A percentile compares a stretch with the other conserved stretches of the same genome.
Evolutionary conservation across 2,329 filamentous ascomycete species (phyloP).

Genomic region (Didymella pomorum): DNA sequence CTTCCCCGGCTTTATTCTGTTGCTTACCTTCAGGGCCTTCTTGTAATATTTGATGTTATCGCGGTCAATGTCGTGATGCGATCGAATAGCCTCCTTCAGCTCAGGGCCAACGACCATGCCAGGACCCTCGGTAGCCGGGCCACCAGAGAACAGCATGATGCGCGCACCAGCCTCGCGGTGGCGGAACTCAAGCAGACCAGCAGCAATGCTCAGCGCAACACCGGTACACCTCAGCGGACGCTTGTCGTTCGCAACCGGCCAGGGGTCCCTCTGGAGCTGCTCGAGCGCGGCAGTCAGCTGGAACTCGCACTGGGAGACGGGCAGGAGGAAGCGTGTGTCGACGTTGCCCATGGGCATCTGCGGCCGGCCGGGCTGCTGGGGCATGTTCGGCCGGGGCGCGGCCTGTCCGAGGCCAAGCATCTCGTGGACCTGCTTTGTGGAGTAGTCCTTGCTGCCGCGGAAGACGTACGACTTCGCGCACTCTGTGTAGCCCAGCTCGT

Average conservation of each 20-base stretch:
- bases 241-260: conserved; percentile 94
- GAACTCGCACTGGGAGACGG: conserved; percentile 95
- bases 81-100: conserved; percentile 93
- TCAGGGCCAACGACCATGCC: conserved; percentile 97
- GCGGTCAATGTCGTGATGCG: conserved; percentile 97
- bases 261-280: conserved; percentile 94
- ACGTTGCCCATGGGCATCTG: conserved; percentile 75
- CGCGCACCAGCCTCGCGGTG: conserved; percentile 95
- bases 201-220: conserved; percentile 93
- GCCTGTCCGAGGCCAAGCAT: conserved; percentile 88
- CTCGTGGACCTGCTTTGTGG: conserved; percentile 98
- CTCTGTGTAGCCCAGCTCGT: conserved; percentile 97
- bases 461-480: conserved; percentile 99
- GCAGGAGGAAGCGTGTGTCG: conserved; percentile 88
- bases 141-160: conserved; percentile 97
- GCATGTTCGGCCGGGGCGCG: conserved; percentile 72
- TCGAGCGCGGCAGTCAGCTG: conserved; percentile 96
- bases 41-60: conserved; percentile 99
- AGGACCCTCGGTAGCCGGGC: conserved; percentile 92
- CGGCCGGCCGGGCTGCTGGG: conserved; percentile 77
- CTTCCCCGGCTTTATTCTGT: too few species aligned
- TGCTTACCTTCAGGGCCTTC: conserved; percentile 87
- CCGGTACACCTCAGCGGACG: conserved; percentile 91
- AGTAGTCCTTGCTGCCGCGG: conserved; percentile 95
- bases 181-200: conserved; percentile 89